Evolutionary conservation across 1,284 basidiomycete species (phyloP).

Genomic region (Paramarasmius palmivorus): DNA sequence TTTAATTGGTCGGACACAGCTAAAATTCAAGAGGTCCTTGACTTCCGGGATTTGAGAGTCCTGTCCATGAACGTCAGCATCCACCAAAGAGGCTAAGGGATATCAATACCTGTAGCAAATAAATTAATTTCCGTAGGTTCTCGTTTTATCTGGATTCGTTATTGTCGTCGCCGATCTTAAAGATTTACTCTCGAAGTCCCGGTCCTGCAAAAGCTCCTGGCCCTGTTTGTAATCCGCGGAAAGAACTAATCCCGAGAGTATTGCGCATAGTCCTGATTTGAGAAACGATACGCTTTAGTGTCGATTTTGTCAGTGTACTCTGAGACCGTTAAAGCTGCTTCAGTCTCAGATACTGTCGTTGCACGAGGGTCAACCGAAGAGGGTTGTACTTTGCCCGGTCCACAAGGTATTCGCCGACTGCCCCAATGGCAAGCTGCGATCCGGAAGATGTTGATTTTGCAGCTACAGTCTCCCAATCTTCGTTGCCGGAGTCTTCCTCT

Average conservation of each 20-base stretch:
- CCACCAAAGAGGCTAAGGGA: not conserved
- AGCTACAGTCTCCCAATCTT: conserved; percentile 45
- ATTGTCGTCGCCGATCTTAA: conserved; percentile 83
- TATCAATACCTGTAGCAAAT: conserved; percentile 66
- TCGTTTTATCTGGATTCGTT: conserved; percentile 85
- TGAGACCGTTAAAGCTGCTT: conserved; percentile 76
- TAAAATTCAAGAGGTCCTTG: conserved; percentile 72
- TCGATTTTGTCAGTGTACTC: conserved; percentile 88
- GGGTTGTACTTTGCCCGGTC: conserved; percentile 78
- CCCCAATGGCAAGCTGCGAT: conserved; percentile 55
- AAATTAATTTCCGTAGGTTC: conserved; percentile 85
- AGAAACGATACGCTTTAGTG: conserved; percentile 75
- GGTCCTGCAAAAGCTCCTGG: conserved; percentile 77
- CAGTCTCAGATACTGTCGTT: conserved; percentile 78
- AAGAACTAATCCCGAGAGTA: conserved; percentile 76
- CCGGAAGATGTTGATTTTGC: conserved; percentile 36
- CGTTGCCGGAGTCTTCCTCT: conserved; percentile 47
- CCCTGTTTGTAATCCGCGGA: conserved; percentile 82
- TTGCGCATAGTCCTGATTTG: conserved; percentile 80
- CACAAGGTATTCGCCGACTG: conserved; percentile 79
- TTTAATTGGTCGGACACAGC: conserved; percentile 71
- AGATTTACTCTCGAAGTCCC: conserved; percentile 79
- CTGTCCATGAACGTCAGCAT: conserved; percentile 33
- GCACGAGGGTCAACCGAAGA: conserved; percentile 65
- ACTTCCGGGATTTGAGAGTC: conserved; percentile 80